Conservation (phyloP, 2,329 filamentous ascomycete species). For the Epichloe uncinata region DNA sequence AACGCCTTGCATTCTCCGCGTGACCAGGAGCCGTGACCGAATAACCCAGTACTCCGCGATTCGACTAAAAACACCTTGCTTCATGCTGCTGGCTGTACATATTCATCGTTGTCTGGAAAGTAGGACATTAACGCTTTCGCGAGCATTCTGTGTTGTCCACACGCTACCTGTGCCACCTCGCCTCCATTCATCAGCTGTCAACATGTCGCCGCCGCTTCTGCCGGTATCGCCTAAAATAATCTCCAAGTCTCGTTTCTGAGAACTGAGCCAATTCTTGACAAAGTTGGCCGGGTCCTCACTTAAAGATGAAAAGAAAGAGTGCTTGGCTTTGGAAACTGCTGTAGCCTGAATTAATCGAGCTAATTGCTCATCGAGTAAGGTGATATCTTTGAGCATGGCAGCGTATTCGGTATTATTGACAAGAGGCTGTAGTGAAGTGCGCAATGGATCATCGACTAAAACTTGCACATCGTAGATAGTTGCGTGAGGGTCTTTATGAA, state of each 20-base stretch:
- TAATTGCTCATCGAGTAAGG: slow-evolving; percentile 69
- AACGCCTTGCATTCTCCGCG: background rate
- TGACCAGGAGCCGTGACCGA: background rate
- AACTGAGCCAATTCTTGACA: slow-evolving; percentile 75
- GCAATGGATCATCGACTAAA: slow-evolving; percentile 69
- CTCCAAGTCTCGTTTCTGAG: slow-evolving; percentile 81
- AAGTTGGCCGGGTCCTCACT: slow-evolving; percentile 74
- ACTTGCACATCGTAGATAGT: slow-evolving; percentile 89
- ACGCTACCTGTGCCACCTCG: slow-evolving; percentile 41
- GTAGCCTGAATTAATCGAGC: slow-evolving; percentile 73
- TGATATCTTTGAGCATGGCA: slow-evolving; percentile 61
- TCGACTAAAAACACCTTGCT: background rate
- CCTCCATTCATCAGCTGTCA: slow-evolving; percentile 55
- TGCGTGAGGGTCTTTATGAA: slow-evolving; percentile 59
- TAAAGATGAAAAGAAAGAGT: slow-evolving; percentile 71
- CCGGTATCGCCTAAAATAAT: slow-evolving; percentile 73
- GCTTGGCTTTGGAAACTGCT: slow-evolving; percentile 74
- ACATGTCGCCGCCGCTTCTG: slow-evolving; percentile 44
- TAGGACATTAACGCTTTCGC: slow-evolving; percentile 50
- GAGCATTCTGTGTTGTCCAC: slow-evolving; percentile 44
- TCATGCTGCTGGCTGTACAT: background rate
- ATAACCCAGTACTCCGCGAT: background rate
- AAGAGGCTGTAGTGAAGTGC: slow-evolving; percentile 49
- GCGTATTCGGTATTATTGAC: slow-evolving; percentile 58
- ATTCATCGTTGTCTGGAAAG: slow-evolving; percentile 36